These are phyloP conservation scores for Quercus phellos DNA, from an alignment of 331 rosid species.

Conservation along the genomic window DNA sequence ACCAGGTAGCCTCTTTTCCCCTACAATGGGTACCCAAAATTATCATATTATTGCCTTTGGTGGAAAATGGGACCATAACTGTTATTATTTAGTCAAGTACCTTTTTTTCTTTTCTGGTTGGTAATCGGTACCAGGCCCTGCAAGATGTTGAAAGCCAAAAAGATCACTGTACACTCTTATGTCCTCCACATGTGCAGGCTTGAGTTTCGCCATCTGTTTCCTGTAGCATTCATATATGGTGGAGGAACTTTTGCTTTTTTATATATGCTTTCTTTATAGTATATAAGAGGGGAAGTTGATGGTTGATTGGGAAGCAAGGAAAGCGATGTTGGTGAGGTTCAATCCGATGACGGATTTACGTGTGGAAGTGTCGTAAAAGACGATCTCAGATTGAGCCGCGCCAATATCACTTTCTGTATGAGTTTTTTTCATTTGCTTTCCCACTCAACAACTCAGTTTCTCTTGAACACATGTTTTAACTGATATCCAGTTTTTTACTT, in stretches of 20 bases:
- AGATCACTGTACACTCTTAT: conserved; percentile 7
- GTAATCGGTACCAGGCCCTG: conserved; percentile 25
- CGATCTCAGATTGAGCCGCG: conserved; percentile 99
- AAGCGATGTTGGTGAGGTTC: conserved; percentile 99
- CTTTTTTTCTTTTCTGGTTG: conserved; percentile 21
- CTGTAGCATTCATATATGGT: not conserved
- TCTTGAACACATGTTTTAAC: not conserved
- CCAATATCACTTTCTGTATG: conserved; percentile 89
- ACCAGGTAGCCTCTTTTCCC: conserved; percentile 18
- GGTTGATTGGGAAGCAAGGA: conserved; percentile 44
- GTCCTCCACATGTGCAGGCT: conserved; percentile 7
- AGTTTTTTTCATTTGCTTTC: conserved; percentile 8
- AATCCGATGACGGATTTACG: conserved; percentile 94
- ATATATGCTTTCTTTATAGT: not conserved
- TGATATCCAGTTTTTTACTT: not conserved
- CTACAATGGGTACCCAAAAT: conserved; percentile 9
- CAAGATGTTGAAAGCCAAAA: conserved; percentile 17
- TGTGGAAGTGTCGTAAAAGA: conserved; percentile 43
- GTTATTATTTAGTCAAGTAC: conserved; percentile 19
- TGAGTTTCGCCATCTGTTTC: conserved; percentile 6
- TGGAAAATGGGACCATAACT: conserved; percentile 28
- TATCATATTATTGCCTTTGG: conserved; percentile 14
- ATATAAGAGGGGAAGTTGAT: conserved; percentile 11
- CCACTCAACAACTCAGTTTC: conserved; percentile 23
- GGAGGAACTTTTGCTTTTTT: not conserved